Percentiles rank a stretch among this genome's conserved stretches.
These are phyloP conservation scores for Ogataea neopini DNA, from an alignment of 805 yeast genomes.

Conservation along the genomic window DNA sequence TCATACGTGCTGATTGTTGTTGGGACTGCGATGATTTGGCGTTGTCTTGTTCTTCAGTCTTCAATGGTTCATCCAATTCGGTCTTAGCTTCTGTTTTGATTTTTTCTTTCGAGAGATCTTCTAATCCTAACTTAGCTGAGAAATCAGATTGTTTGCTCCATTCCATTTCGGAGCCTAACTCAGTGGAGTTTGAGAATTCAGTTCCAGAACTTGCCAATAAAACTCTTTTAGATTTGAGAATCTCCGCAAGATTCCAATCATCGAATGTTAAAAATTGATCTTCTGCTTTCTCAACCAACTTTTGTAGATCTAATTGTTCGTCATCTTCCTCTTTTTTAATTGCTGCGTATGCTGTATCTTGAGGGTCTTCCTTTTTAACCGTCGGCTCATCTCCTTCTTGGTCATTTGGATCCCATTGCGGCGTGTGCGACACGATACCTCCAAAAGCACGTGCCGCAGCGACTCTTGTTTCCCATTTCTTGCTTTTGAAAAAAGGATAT, in stretches of 20 bases:
- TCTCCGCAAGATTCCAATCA: slow-evolving; percentile 50
- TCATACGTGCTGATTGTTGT: slow-evolving; percentile 69
- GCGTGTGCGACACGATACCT: slow-evolving; percentile 79
- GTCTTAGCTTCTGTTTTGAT: slow-evolving; percentile 10
- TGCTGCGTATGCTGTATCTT: slow-evolving; percentile 13
- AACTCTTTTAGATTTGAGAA: slow-evolving; percentile 51
- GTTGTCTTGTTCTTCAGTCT: slow-evolving; percentile 9
- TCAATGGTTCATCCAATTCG: slow-evolving; percentile 8
- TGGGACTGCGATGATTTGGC: slow-evolving; percentile 9
- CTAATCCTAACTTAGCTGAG: slow-evolving; percentile 33
- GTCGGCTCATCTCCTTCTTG: slow-evolving; percentile 25
- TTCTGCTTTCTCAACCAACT: slow-evolving; percentile 45
- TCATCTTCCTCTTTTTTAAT: slow-evolving; percentile 29
- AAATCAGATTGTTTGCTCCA: slow-evolving; percentile 28
- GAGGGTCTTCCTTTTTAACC: slow-evolving; percentile 12
- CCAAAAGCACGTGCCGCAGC: slow-evolving; percentile 96
- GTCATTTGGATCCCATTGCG: slow-evolving; percentile 80
- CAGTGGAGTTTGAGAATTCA: slow-evolving; percentile 27
- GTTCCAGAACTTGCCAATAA: slow-evolving; percentile 65
- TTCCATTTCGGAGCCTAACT: slow-evolving; percentile 10
- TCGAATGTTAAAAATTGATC: slow-evolving; percentile 49
- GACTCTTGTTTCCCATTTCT: slow-evolving; percentile 94
- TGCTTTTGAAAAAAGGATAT: slow-evolving; percentile 80
- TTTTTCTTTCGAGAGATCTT: slow-evolving; percentile 24
- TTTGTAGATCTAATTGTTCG: slow-evolving; percentile 32